phyloP scores from a whole-genome alignment of 139 green algal species.

The Chlamydomonas sp. region DNA sequence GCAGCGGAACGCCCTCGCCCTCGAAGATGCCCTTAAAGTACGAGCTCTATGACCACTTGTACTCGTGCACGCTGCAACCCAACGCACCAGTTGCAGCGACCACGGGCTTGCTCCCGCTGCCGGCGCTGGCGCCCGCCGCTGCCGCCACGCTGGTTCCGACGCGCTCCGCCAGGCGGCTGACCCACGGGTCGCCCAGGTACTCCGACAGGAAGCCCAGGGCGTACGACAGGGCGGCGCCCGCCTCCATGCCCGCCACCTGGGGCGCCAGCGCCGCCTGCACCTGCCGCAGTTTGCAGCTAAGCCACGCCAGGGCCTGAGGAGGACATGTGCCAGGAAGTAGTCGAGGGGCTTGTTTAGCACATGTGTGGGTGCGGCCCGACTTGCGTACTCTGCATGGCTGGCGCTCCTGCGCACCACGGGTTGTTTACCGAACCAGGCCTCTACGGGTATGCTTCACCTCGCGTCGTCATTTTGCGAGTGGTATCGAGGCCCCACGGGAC shows the following conservation, averaged over 20 bases:
- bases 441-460: no score
- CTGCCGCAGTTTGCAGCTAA: slow-evolving; percentile 10
- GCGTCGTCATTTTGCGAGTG: no score
- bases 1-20: not conserved
- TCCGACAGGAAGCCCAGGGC: slow-evolving; percentile 7
- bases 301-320: slow-evolving; percentile 29
- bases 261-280: slow-evolving; percentile 14
- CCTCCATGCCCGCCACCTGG: slow-evolving; percentile 24
- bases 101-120: not conserved
- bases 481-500: no score
- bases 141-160: slow-evolving; percentile 2
- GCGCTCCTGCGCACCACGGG: no score
- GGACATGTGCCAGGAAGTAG: not conserved
- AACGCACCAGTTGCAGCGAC: not conserved
- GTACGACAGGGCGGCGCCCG: not conserved
- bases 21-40: not conserved
- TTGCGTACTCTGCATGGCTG: no score
- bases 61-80: not conserved
- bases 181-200: slow-evolving; percentile 25
- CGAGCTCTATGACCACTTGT: not conserved
- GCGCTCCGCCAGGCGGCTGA: not conserved
- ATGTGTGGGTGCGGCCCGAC: no score
- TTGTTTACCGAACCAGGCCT: no score
- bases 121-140: not conserved
- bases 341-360: not conserved